Evolutionary conservation across 176 grass and related monocot genomes (phyloP).

Genomic region (sorghum (Sorghum bicolor)): Sorghum_bicolor_NCBIv3 NC_012872.2:53202501-53203000

Average conservation of each 20-base stretch:
- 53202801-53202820: constrained; percentile 38
- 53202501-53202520: neutral
- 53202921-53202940: neutral
- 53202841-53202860: neutral
- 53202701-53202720: neutral
- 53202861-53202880: neutral
- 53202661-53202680: neutral
- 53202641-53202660: neutral
- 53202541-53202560: neutral
- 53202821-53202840: constrained; percentile 41
- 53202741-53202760: neutral
- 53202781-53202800: neutral
- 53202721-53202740: neutral
- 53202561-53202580: neutral
- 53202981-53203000: neutral
- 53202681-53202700: neutral
- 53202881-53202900: neutral
- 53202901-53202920: neutral
- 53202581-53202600: constrained; percentile 18
- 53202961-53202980: neutral
- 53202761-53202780: too few species aligned
- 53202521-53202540: neutral
- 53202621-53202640: neutral
- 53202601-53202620: constrained; percentile 5
- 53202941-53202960: neutral